A percentile compares a stretch with the other conserved stretches of the same genome.
Conservation (phyloP, 176 grass and related monocot genomes). For the Phyllostachys edulis region DNA sequence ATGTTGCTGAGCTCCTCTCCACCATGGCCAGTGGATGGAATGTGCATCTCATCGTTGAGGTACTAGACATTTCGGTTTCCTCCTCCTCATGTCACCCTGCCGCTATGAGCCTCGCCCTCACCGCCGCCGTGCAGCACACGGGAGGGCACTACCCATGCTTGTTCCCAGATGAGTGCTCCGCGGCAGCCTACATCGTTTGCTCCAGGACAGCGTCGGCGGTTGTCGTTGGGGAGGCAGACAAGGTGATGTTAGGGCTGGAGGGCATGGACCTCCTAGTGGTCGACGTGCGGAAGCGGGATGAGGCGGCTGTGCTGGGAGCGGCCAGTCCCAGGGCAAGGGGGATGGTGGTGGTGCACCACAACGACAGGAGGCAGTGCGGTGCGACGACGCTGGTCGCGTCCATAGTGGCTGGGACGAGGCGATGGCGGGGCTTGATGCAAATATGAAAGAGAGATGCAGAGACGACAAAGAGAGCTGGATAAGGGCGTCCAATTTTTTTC, state of each 20-base stretch:
- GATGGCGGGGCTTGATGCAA: too few relatives aligned
- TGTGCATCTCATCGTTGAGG: conserved; percentile 69
- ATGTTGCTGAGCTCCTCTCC: too few relatives aligned
- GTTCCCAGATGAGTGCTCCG: not conserved
- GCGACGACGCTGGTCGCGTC: conserved; percentile 3
- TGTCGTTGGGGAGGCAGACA: conserved; percentile 31
- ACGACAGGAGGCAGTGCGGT: too few relatives aligned
- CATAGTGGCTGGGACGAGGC: conserved; percentile 41
- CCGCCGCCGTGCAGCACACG: conserved; percentile 32
- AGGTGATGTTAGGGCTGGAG: conserved; percentile 43
- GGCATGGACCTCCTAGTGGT: conserved; percentile 78
- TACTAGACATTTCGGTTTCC: not conserved
- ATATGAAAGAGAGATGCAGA: too few relatives aligned
- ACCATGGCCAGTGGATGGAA: not conserved
- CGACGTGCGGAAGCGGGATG: conserved; percentile 52
- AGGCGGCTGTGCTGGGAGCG: conserved; percentile 38
- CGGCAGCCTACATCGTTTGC: not conserved
- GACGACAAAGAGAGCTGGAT: too few relatives aligned
- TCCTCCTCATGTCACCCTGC: not conserved
- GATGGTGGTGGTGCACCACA: conserved; percentile 86
- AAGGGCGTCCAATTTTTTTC: too few relatives aligned
- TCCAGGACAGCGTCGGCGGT: not conserved
- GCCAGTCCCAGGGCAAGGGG: conserved; percentile 56
- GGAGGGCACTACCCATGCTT: conserved; percentile 31
- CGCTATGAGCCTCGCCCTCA: conserved; percentile 43